Percentiles rank a stretch among this genome's conserved stretches.
Evolutionary conservation across 176 grass and related monocot species (phyloP).

Genomic region (Carex pumila): DNA sequence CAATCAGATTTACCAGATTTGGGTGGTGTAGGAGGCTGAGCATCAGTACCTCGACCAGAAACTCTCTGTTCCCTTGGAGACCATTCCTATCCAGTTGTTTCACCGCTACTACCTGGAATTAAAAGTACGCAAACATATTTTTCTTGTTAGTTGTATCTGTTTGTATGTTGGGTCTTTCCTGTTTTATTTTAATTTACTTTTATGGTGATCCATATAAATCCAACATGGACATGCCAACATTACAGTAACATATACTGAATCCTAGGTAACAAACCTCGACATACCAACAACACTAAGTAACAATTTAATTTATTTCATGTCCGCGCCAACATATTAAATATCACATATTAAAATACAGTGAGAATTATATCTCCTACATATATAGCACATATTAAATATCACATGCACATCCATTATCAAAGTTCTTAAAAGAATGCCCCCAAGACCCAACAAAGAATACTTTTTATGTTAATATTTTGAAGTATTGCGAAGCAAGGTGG

Average conservation of each 20-base stretch:
- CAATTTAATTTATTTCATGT: not conserved
- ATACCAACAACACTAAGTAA: not conserved
- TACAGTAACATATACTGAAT: not conserved
- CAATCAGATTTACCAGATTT: slow-evolving; percentile 83
- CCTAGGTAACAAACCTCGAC: not conserved
- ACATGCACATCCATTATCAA: not conserved
- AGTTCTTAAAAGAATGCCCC: not conserved
- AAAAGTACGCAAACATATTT: slow-evolving; percentile 26
- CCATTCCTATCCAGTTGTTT: slow-evolving; percentile 89
- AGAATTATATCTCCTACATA: not conserved
- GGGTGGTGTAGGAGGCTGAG: slow-evolving; percentile 81
- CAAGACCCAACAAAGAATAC: not conserved
- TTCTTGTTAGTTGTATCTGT: not conserved
- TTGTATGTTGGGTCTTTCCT: not conserved
- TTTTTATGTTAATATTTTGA: not conserved
- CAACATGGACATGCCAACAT: not conserved
- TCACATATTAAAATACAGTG: not conserved
- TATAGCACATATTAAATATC: not conserved
- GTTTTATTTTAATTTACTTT: not conserved
- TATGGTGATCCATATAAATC: not conserved
- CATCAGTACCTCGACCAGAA: slow-evolving; percentile 91
- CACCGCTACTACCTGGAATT: slow-evolving; percentile 64
- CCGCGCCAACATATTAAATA: not conserved
- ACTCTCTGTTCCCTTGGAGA: slow-evolving; percentile 89
- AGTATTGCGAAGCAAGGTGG: not conserved